These are phyloP conservation scores for Dendrobium chrysotoxum DNA, from an alignment of 106 monocot species.

Conservation along the genomic window DNA sequence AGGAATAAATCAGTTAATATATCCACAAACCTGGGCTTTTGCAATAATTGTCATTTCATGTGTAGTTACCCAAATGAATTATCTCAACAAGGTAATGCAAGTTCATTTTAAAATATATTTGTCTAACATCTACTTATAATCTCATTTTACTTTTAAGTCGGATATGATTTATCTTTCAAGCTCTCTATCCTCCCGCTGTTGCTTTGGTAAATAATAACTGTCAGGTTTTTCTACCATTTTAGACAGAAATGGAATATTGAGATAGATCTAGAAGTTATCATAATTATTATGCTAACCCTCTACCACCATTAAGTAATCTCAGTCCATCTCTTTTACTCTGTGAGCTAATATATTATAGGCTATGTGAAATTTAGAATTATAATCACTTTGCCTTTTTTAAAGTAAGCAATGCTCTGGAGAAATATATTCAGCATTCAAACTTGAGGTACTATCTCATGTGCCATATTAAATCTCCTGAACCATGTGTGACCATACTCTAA, in stretches of 20 bases:
- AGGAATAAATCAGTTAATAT: slow-evolving; percentile 58
- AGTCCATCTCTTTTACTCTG: not conserved
- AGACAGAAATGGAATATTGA: not conserved
- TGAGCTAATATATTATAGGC: not conserved
- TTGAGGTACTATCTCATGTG: not conserved
- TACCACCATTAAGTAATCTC: not conserved
- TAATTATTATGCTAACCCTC: not conserved
- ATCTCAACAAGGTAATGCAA: slow-evolving; percentile 52
- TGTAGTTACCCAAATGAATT: slow-evolving; percentile 47
- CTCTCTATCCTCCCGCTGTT: not conserved
- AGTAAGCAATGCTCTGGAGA: not conserved
- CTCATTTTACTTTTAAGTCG: not conserved
- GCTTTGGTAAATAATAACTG: not conserved
- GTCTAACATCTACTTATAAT: not conserved
- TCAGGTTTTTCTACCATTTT: not conserved
- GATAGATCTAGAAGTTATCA: not conserved
- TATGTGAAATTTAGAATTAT: not conserved
- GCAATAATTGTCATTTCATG: slow-evolving; percentile 34
- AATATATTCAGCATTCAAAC: not conserved
- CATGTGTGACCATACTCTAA: not conserved
- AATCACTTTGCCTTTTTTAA: not conserved
- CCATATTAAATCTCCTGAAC: not conserved
- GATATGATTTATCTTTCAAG: not conserved
- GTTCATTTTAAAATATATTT: not conserved
- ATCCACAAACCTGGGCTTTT: slow-evolving; percentile 55